Evolutionary conservation across 2,329 filamentous ascomycete species (phyloP).

Genomic region (Penicillium polonicum): DNA sequence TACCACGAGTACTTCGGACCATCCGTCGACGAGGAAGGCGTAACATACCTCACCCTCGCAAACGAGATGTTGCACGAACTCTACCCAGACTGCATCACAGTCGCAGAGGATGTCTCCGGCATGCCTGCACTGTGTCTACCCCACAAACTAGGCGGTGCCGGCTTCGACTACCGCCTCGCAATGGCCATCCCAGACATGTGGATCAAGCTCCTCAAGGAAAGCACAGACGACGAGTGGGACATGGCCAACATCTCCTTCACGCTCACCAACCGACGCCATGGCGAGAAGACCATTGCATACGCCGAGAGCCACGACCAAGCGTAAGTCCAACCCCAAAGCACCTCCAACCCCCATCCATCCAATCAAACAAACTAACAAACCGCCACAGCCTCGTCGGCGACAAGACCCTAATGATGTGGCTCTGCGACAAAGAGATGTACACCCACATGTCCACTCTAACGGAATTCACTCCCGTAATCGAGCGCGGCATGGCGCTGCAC

Average conservation of each 20-base stretch:
- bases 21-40: slow-evolving; percentile 85
- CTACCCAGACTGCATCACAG: slow-evolving; percentile 83
- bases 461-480: slow-evolving; percentile 82
- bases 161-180: slow-evolving; percentile 94
- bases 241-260: slow-evolving; percentile 82
- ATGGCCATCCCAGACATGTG: slow-evolving; percentile 99
- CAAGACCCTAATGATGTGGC: slow-evolving; percentile 96
- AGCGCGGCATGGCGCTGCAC: slow-evolving; percentile 87
- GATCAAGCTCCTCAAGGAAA: slow-evolving; percentile 97
- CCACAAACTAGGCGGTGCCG: slow-evolving; percentile 81
- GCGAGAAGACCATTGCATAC: slow-evolving; percentile 98
- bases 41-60: slow-evolving; percentile 92
- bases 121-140: slow-evolving; percentile 96
- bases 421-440: slow-evolving; percentile 96
- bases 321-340: slow-evolving; percentile 54
- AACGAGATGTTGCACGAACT: slow-evolving; percentile 94
- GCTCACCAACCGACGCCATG: slow-evolving; percentile 86
- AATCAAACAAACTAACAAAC: slow-evolving; percentile 7
- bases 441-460: slow-evolving; percentile 91
- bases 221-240: slow-evolving; percentile 87
- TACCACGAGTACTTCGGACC: slow-evolving; percentile 98
- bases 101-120: slow-evolving; percentile 95
- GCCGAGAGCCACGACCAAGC: slow-evolving; percentile 97
- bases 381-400: slow-evolving; percentile 78
- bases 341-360: too few species aligned